Percentiles rank a stretch among this genome's conserved stretches.
Evolutionary conservation across 306 rosid species (phyloP).

Genomic region (Fragaria iinumae): DNA sequence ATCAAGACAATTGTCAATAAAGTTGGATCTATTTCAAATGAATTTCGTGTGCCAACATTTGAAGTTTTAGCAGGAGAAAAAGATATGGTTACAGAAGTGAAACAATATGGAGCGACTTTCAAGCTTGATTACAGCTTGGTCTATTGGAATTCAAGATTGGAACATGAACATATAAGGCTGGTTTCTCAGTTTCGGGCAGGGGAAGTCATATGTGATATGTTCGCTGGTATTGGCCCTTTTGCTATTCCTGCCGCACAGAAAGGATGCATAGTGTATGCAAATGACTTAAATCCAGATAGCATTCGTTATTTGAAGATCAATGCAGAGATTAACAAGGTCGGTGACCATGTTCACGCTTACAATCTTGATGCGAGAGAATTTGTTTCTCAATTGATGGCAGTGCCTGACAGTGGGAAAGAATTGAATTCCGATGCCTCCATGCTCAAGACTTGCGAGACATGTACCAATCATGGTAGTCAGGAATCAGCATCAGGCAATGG

Average conservation of each 20-base stretch:
- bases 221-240: constrained; percentile 96
- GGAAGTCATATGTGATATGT: constrained; percentile 86
- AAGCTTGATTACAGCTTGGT: constrained; percentile 91
- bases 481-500: constrained; percentile 46
- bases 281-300: constrained; percentile 92
- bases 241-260: constrained; percentile 95
- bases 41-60: constrained; percentile 87
- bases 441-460: constrained; percentile 34
- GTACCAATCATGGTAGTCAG: constrained; percentile 26
- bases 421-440: constrained; percentile 25
- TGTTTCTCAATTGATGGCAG: constrained; percentile 61
- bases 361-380: constrained; percentile 90
- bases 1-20: constrained; percentile 88
- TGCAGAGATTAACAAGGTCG: constrained; percentile 77
- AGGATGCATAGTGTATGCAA: constrained; percentile 86
- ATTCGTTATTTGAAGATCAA: constrained; percentile 71
- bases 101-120: constrained; percentile 88
- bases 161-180: constrained; percentile 85
- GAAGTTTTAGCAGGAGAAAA: constrained; percentile 81
- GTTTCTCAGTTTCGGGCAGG: constrained; percentile 80
- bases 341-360: constrained; percentile 50
- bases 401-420: constrained; percentile 45
- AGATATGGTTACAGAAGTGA: constrained; percentile 85
- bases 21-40: constrained; percentile 83
- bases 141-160: constrained; percentile 97